phyloP scores from a whole-genome alignment of 2,329 filamentous ascomycete species.

The Beauveria australis region DNA sequence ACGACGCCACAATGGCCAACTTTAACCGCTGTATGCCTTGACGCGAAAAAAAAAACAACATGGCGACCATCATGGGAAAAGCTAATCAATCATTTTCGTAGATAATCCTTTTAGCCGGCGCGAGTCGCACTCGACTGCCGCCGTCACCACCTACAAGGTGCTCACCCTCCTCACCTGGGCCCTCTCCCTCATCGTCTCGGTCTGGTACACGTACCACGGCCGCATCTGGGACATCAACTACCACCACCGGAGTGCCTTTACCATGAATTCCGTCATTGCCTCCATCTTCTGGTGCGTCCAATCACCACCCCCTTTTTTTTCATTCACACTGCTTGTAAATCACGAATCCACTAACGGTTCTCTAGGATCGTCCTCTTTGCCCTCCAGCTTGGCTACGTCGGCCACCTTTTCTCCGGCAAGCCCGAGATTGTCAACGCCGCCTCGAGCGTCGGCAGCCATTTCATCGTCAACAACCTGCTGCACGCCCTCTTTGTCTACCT shows the following conservation, averaged over 20 bases:
- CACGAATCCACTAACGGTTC: background rate
- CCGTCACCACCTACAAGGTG: slow-evolving; percentile 66
- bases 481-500: slow-evolving; percentile 76
- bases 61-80: background rate
- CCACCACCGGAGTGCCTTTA: slow-evolving; percentile 62
- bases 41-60: background rate
- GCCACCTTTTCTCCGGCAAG: slow-evolving; percentile 65
- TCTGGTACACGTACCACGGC: slow-evolving; percentile 65
- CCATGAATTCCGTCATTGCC: slow-evolving; percentile 56
- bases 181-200: slow-evolving; percentile 59
- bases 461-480: slow-evolving; percentile 77
- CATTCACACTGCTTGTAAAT: no score
- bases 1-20: slow-evolving; percentile 20
- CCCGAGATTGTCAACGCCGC: slow-evolving; percentile 57
- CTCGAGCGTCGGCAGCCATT: slow-evolving; percentile 72
- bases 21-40: slow-evolving; percentile 21
- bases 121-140: slow-evolving; percentile 53
- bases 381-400: slow-evolving; percentile 67
- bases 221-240: slow-evolving; percentile 71
- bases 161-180: slow-evolving; percentile 68
- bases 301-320: no score
- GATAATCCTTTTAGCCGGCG: slow-evolving; percentile 71
- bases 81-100: slow-evolving; percentile 22
- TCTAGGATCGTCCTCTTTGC: slow-evolving; percentile 63
- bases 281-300: slow-evolving; percentile 65